phyloP scores from a whole-genome alignment of 768 basidiomycete species.

The Cystobasidiopsis lactophilus region DNA sequence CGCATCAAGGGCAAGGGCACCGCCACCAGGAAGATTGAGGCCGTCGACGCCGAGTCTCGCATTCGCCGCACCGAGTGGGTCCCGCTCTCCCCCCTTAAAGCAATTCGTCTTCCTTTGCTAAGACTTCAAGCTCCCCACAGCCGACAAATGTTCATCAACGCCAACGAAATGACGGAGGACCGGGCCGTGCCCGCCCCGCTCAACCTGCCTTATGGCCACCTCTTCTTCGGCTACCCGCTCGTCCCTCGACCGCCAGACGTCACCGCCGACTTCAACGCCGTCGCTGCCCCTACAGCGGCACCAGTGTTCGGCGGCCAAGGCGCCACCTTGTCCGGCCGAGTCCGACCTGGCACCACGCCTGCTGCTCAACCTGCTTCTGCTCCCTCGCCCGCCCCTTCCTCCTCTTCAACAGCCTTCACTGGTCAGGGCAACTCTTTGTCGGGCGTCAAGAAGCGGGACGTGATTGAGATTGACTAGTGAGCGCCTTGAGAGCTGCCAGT shows the following conservation, averaged over 20 bases:
- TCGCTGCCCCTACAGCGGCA: not conserved
- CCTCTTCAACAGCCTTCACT: conserved; percentile 2
- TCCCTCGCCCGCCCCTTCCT: too few relatives aligned
- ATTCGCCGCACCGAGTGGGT: conserved; percentile 78
- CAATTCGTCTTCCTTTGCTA: not conserved
- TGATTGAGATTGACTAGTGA: conserved; percentile 18
- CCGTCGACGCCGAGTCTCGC: conserved; percentile 56
- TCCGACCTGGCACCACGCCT: not conserved
- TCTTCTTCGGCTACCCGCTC: conserved; percentile 90
- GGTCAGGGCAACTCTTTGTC: conserved; percentile 12
- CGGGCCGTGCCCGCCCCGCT: conserved; percentile 70
- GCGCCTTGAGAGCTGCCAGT: too few relatives aligned
- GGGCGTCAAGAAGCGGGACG: conserved; percentile 14
- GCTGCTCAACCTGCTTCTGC: too few relatives aligned
- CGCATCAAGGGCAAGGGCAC: conserved; percentile 91
- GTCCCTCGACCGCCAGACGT: conserved; percentile 28
- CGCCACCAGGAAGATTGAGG: conserved; percentile 56
- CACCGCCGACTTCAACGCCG: conserved; percentile 20
- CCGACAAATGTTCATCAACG: conserved; percentile 62
- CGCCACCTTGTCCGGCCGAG: conserved; percentile 8
- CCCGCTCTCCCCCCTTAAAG: not conserved
- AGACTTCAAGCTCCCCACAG: conserved; percentile 27
- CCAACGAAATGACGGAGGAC: conserved; percentile 47
- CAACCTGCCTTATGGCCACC: conserved; percentile 70
- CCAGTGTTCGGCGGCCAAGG: conserved; percentile 5